A percentile compares a stretch with the other conserved stretches of the same genome.
These are phyloP conservation scores for Ogataea nakhonphanomensis DNA, from an alignment of 805 yeast species.

Conservation along the genomic window DNA sequence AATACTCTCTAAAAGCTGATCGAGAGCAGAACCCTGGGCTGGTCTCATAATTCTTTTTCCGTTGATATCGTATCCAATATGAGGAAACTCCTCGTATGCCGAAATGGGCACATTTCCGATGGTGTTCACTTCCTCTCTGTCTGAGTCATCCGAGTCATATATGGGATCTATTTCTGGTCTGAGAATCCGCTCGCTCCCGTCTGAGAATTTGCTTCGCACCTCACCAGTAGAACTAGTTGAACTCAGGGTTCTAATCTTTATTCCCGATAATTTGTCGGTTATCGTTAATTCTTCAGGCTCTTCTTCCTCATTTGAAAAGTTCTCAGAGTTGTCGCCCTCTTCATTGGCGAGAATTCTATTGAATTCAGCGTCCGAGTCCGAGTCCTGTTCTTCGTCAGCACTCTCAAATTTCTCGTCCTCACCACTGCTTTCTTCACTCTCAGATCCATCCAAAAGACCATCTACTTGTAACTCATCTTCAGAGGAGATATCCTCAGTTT, in stretches of 20 bases:
- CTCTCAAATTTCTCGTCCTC: slow-evolving; percentile 26
- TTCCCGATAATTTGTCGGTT: slow-evolving; percentile 52
- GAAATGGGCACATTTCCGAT: slow-evolving; percentile 91
- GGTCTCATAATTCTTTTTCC: slow-evolving; percentile 99
- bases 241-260: slow-evolving; percentile 49
- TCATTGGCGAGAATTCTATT: slow-evolving; percentile 51
- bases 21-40: slow-evolving; percentile 93
- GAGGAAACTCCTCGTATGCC: slow-evolving; percentile 96
- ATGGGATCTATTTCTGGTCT: slow-evolving; percentile 90
- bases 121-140: slow-evolving; percentile 73
- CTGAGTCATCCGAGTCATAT: slow-evolving; percentile 94
- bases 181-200: slow-evolving; percentile 75
- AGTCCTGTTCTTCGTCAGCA: slow-evolving; percentile 32
- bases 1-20: slow-evolving; percentile 80
- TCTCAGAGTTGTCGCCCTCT: slow-evolving; percentile 33
- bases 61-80: slow-evolving; percentile 92
- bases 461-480: slow-evolving; percentile 27
- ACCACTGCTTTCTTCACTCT: slow-evolving; percentile 34
- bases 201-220: slow-evolving; percentile 54
- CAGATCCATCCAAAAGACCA: slow-evolving; percentile 43
- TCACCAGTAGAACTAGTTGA: slow-evolving; percentile 31
- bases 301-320: slow-evolving; percentile 24
- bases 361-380: slow-evolving; percentile 60
- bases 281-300: slow-evolving; percentile 55
- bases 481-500: slow-evolving; percentile 18